These are phyloP conservation scores for Hymenoscyphus scutula DNA, from an alignment of 2,329 filamentous ascomycete genomes.

Conservation along the genomic window DNA sequence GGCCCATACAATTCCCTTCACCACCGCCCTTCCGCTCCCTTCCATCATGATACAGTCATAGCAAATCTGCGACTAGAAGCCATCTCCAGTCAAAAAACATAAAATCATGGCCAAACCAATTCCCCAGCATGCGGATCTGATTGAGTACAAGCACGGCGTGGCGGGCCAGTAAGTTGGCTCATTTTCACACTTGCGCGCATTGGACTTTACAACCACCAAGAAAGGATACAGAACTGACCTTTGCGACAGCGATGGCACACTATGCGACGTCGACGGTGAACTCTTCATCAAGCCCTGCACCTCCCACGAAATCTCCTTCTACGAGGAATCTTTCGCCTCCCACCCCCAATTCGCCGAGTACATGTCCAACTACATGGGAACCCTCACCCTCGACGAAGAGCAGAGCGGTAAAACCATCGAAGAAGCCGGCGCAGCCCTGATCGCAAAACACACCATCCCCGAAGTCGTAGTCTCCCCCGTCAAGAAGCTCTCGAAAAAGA, in stretches of 20 bases:
- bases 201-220: not conserved
- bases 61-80: conserved; percentile 26
- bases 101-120: conserved; percentile 43
- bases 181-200: not conserved
- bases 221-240: conserved; percentile 20
- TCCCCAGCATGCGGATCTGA: conserved; percentile 50
- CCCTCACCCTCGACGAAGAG: conserved; percentile 64
- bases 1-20: conserved; percentile 15
- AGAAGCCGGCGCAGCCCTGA: conserved; percentile 43
- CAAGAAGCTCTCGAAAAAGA: conserved; percentile 39
- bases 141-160: conserved; percentile 71
- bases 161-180: conserved; percentile 76
- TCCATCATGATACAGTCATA: conserved; percentile 36
- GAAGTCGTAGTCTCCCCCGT: conserved; percentile 24
- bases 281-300: conserved; percentile 96
- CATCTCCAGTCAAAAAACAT: conserved; percentile 15
- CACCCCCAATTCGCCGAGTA: conserved; percentile 74
- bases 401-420: conserved; percentile 47
- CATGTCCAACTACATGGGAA: conserved; percentile 84
- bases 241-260: conserved; percentile 73
- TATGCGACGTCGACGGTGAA: conserved; percentile 78
- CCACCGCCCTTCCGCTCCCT: conserved; percentile 10
- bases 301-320: conserved; percentile 81
- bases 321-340: conserved; percentile 62
- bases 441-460: conserved; percentile 31